phyloP scores from a whole-genome alignment of 768 basidiomycete species.

The Phlebiopsis gigantea region DNA sequence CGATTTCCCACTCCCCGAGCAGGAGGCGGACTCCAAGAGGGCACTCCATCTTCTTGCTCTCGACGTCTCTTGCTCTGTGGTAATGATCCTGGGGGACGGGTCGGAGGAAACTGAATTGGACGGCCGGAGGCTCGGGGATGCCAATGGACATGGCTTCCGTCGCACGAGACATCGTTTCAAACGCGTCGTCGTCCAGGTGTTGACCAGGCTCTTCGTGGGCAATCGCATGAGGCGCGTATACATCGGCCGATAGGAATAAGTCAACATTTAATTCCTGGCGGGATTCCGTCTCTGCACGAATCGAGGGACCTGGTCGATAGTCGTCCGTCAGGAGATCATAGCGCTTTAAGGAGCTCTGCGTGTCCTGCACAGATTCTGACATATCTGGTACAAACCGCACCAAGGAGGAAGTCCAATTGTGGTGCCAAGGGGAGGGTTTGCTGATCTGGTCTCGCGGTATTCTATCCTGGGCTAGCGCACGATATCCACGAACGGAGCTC shows the following conservation, averaged over 20 bases:
- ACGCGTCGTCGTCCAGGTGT: slow-evolving; percentile 25
- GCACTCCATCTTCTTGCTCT: slow-evolving; percentile 21
- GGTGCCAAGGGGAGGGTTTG: slow-evolving; percentile 47
- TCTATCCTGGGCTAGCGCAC: slow-evolving; percentile 44
- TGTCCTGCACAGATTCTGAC: slow-evolving; percentile 28
- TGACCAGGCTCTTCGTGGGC: slow-evolving; percentile 18
- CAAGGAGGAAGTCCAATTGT: slow-evolving; percentile 44
- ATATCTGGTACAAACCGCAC: slow-evolving; percentile 35
- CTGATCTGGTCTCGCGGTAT: slow-evolving; percentile 35
- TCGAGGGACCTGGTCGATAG: slow-evolving; percentile 33
- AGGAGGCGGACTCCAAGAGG: slow-evolving; percentile 58
- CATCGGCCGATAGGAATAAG: slow-evolving; percentile 50
- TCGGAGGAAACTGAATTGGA: slow-evolving; percentile 58
- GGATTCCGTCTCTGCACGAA: slow-evolving; percentile 47
- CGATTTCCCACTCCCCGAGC: slow-evolving; percentile 63
- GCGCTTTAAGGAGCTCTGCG: slow-evolving; percentile 34
- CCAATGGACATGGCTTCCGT: slow-evolving; percentile 42
- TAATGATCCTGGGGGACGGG: slow-evolving; percentile 35
- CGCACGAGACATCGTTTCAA: slow-evolving; percentile 56
- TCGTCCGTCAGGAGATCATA: slow-evolving; percentile 39
- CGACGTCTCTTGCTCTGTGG: slow-evolving; percentile 12
- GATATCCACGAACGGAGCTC: slow-evolving; percentile 47
- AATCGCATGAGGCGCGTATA: slow-evolving; percentile 47
- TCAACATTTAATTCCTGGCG: slow-evolving; percentile 61
- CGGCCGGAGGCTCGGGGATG: slow-evolving; percentile 44